Base-by-base conservation (phyloP, 1,284 basidiomycete species). In the Acaromyces ingoldii region DNA sequence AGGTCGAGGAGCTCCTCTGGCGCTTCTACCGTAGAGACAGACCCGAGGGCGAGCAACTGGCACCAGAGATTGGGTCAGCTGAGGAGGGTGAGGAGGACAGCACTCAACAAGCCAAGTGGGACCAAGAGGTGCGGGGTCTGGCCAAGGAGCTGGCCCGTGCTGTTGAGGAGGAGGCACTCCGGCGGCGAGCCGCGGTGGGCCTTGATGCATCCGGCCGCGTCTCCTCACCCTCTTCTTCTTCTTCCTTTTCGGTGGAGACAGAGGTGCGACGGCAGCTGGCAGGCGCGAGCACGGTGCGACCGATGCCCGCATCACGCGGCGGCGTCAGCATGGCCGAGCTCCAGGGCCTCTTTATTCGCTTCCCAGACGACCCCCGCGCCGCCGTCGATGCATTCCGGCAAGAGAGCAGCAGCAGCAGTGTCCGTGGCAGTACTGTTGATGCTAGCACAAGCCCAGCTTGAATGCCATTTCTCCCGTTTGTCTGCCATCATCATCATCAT, bases 11-110 rank as follows among this genome's bases (percentile, higher is more conserved):
- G 22, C 81, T 98, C 2, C 95, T 93, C 76, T 80, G 82, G 28
- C 84, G 84, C 47, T 99, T 99, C 78, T 99, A 98, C 68, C n/a
- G n/a, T n/a, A n/a, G n/a, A n/a, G n/a, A 72, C 58, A 1, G 57
- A 60, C 48, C 31, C 19, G 21, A 21, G 30, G 19, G 24, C 6
- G 24, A n/a, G 24, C 41, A 22, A 4, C 15, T 21, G 38, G 25
- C 19, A n/a, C 24, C 29, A 17, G 25, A 19, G 17, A n/a, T 21
- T 6, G 31, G 52, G 33, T 42, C 54, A 15, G 46, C 50, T 0
- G 41, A 51, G 21, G 39, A 53, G 21, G 59, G 57, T 1, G 65
- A 62, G 21, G 39, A 28, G 28, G 31, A 7, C 21, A 34, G 31
- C 31, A 17, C 17, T 10, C 36, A 38, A 22, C n/a, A 38, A 38